Percentiles rank a stretch among this genome's conserved stretches.
Conservation (phyloP, 768 basidiomycete species). For the Russula lepida region DNA sequence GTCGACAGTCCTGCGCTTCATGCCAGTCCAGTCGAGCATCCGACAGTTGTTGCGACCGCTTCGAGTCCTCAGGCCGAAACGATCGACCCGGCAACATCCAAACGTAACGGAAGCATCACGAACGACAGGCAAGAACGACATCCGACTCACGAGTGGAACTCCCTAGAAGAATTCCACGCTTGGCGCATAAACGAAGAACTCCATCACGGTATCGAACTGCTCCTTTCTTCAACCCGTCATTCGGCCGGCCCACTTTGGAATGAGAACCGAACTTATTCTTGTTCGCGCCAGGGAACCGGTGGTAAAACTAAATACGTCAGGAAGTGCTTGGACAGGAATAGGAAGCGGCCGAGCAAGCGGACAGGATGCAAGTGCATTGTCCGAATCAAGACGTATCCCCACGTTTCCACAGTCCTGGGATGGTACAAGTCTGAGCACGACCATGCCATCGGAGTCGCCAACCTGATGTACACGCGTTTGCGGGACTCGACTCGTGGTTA, state of each 20-base stretch:
- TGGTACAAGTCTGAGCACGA: slow-evolving; percentile 1
- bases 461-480: background rate
- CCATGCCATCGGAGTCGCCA: background rate
- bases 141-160: background rate
- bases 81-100: background rate
- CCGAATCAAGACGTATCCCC: background rate
- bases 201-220: background rate
- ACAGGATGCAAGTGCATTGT: background rate
- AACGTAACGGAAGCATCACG: background rate
- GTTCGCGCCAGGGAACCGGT: background rate
- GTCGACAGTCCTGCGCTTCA: background rate
- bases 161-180: background rate
- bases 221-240: background rate
- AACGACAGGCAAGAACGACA: background rate
- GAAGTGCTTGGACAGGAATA: background rate
- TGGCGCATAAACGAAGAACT: background rate
- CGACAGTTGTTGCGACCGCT: background rate
- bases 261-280: background rate
- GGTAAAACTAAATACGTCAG: background rate
- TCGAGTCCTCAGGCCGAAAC: background rate
- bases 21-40: background rate
- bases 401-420: background rate
- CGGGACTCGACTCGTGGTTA: background rate
- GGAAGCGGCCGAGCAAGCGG: background rate
- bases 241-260: background rate